Conservation (phyloP, 768 basidiomycete genomes). For the Podaxis sp. region DNA sequence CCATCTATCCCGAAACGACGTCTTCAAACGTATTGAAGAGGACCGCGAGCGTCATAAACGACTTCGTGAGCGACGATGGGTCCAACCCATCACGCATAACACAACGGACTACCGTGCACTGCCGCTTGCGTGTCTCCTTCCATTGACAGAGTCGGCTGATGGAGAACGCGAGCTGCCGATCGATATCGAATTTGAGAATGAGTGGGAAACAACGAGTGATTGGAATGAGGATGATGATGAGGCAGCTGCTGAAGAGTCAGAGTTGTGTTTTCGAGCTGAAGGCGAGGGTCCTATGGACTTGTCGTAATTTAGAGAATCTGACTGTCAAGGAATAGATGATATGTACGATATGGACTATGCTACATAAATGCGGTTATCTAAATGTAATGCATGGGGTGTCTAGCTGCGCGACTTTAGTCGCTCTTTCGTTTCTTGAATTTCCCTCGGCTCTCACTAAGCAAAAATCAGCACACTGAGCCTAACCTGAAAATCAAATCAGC, state of each 20-base stretch:
- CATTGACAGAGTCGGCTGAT: slow-evolving; percentile 48
- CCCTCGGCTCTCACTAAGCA: slow-evolving; percentile 46
- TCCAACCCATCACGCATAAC: slow-evolving; percentile 68
- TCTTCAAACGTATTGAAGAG: slow-evolving; percentile 86
- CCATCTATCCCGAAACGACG: slow-evolving; percentile 59
- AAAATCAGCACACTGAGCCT: background rate
- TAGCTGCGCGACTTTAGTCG: slow-evolving; percentile 20
- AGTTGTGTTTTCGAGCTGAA: slow-evolving; percentile 61
- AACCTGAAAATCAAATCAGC: background rate
- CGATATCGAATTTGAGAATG: slow-evolving; percentile 86
- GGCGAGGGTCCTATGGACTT: slow-evolving; percentile 44
- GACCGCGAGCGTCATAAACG: slow-evolving; percentile 92
- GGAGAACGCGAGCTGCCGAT: slow-evolving; percentile 60
- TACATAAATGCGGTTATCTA: slow-evolving; percentile 1
- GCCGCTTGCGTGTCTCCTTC: slow-evolving; percentile 59
- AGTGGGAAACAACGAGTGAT: slow-evolving; percentile 87
- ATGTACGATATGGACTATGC: slow-evolving; percentile 1
- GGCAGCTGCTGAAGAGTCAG: slow-evolving; percentile 67
- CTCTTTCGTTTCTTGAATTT: slow-evolving; percentile 45
- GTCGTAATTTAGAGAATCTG: slow-evolving; percentile 21
- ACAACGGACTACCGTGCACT: slow-evolving; percentile 38
- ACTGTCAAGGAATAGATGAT: background rate
- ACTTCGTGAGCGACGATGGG: slow-evolving; percentile 87
- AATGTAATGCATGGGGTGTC: background rate
- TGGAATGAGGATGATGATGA: slow-evolving; percentile 91